Conservation (phyloP, 2,329 filamentous ascomycete species). For the Clarireedia monteithiana region DNA sequence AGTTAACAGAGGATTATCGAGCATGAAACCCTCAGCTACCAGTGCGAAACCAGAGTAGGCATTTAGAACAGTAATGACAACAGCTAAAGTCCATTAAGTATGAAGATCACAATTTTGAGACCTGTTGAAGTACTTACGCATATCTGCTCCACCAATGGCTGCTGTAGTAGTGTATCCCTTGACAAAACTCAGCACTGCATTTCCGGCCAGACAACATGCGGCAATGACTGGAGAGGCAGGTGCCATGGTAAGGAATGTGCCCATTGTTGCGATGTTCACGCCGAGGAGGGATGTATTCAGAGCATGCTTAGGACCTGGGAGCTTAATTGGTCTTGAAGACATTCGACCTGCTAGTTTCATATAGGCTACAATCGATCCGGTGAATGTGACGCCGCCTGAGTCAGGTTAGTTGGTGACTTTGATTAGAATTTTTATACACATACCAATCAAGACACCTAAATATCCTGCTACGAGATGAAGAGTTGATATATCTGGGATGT, state of each 20-base stretch:
- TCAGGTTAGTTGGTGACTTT: not conserved
- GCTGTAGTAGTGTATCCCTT: conserved; percentile 85
- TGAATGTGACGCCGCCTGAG: conserved; percentile 73
- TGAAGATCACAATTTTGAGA: conserved; percentile 14
- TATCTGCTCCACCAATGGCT: conserved; percentile 87
- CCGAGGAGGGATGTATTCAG: conserved; percentile 70
- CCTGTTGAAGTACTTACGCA: conserved; percentile 45
- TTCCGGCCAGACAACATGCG: conserved; percentile 68
- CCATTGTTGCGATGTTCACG: conserved; percentile 75
- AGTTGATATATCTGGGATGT: conserved; percentile 62
- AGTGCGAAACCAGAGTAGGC: conserved; percentile 87
- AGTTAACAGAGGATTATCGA: conserved; percentile 77
- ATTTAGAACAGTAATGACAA: conserved; percentile 84
- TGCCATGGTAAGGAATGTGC: conserved; percentile 73
- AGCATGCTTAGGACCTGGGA: conserved; percentile 64
- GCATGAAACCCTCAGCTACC: conserved; percentile 86
- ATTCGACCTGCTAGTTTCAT: conserved; percentile 78
- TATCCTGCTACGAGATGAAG: conserved; percentile 83
- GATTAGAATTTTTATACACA: not conserved
- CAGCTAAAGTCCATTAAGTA: conserved; percentile 37
- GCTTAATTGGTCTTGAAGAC: conserved; percentile 65
- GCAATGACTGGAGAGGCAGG: conserved; percentile 73
- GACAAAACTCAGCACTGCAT: conserved; percentile 68
- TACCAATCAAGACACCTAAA: conserved; percentile 73
- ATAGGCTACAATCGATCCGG: conserved; percentile 83